phyloP scores from a whole-genome alignment of 805 yeast species.

The Hanseniaspora occidentalis region DNA sequence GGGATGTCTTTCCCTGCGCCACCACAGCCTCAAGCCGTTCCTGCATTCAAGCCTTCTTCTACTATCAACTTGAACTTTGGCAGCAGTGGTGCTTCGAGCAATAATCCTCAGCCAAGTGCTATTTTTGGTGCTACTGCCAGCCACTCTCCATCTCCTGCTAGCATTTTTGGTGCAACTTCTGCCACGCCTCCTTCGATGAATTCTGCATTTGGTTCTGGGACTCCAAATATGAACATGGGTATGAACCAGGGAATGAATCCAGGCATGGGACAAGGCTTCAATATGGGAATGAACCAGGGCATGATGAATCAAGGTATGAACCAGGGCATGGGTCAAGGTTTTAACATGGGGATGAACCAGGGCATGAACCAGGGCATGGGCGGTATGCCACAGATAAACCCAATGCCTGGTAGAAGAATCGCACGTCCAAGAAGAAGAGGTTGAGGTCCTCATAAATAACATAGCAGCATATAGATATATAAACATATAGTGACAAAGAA shows the following conservation, averaged over 20 bases:
- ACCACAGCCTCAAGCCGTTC: neutral
- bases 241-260: neutral
- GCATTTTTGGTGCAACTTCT: slow-evolving; percentile 7
- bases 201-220: neutral
- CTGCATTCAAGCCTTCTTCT: neutral
- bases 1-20: neutral
- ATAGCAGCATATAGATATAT: neutral
- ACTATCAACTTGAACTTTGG: slow-evolving; percentile 1
- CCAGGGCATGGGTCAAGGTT: slow-evolving; percentile 8
- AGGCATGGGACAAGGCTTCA: neutral
- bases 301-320: slow-evolving; percentile 9
- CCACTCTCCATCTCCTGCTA: slow-evolving; percentile 14
- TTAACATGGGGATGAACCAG: neutral
- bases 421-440: slow-evolving; percentile 24
- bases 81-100: slow-evolving; percentile 4
- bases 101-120: slow-evolving; percentile 8
- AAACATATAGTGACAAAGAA: neutral
- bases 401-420: slow-evolving; percentile 14
- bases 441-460: no score
- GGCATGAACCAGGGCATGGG: slow-evolving; percentile 4
- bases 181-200: neutral
- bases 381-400: neutral
- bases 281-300: neutral
- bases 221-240: neutral
- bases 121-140: slow-evolving; percentile 7